Evolutionary conservation across 2,329 filamentous ascomycete genomes (phyloP).

Genomic region (Clonostachys sp.): DNA sequence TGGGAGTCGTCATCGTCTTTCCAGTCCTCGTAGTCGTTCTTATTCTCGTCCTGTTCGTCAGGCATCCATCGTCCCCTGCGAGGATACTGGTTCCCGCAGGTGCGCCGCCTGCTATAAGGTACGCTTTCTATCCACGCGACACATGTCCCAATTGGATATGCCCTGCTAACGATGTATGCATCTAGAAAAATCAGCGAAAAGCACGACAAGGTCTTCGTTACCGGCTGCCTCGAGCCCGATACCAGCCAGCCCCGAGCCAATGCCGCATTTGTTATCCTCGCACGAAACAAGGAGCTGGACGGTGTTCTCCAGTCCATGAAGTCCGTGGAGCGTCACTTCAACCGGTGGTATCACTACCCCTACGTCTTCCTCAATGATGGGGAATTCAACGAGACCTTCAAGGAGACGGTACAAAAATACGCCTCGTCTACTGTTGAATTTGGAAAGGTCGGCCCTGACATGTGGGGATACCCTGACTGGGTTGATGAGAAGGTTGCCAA

Average conservation of each 20-base stretch:
- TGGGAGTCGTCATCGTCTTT: conserved; percentile 90
- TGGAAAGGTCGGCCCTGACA: conserved; percentile 82
- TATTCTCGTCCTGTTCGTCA: conserved; percentile 84
- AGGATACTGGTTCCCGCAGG: conserved; percentile 84
- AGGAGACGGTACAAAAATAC: conserved; percentile 81
- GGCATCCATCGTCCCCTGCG: conserved; percentile 78
- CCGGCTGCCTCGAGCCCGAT: conserved; percentile 80
- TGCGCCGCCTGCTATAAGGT: conserved; percentile 86
- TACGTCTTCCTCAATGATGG: conserved; percentile 98
- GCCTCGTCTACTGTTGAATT: conserved; percentile 88
- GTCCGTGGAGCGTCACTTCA: conserved; percentile 98
- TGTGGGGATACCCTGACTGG: conserved; percentile 98
- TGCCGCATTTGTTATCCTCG: conserved; percentile 91
- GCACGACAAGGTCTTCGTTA: conserved; percentile 93
- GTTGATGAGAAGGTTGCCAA: conserved; percentile 89
- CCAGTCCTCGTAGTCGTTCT: conserved; percentile 87
- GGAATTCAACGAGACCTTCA: conserved; percentile 94
- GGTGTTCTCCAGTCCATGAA: conserved; percentile 96
- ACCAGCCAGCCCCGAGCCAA: conserved; percentile 79
- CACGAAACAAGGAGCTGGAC: conserved; percentile 92
- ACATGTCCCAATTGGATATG: not conserved
- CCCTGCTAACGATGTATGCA: not conserved
- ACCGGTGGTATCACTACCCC: conserved; percentile 97
- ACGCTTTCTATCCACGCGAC: conserved; percentile 11
- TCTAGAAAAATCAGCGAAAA: conserved; percentile 92